These are phyloP conservation scores for Curvularia spicifera DNA, from an alignment of 2,329 filamentous ascomycete species.

Conservation along the genomic window DNA sequence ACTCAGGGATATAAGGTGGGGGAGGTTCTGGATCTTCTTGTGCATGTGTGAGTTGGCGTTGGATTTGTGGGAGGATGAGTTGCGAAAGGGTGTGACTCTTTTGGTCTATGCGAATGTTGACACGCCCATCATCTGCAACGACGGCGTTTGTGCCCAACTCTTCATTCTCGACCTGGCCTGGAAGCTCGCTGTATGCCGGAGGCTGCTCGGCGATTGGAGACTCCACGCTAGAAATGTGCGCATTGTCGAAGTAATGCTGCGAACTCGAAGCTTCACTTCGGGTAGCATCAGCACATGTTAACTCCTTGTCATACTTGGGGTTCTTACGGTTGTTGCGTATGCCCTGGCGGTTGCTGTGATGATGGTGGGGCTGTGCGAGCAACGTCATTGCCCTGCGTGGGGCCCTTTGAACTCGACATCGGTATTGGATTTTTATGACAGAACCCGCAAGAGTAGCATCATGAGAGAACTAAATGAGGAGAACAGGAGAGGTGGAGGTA, in stretches of 20 bases:
- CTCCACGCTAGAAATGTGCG: conserved; percentile 25
- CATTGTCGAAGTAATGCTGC: conserved; percentile 23
- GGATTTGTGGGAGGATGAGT: conserved; percentile 48
- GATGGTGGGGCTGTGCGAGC: conserved; percentile 26
- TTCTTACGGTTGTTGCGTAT: conserved; percentile 18
- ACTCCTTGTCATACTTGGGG: not conserved
- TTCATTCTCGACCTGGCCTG: conserved; percentile 50
- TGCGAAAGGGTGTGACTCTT: conserved; percentile 46
- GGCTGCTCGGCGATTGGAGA: conserved; percentile 29
- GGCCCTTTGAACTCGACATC: conserved; percentile 33
- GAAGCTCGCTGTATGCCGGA: conserved; percentile 51
- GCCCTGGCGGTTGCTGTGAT: conserved; percentile 22
- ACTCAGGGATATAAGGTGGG: conserved; percentile 75
- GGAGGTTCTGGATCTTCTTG: conserved; percentile 64
- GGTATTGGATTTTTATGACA: conserved; percentile 2
- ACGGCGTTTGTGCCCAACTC: conserved; percentile 56
- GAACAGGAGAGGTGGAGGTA: not conserved
- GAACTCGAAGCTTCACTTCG: conserved; percentile 22
- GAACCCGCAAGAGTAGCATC: conserved; percentile 7
- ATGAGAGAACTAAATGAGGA: conserved; percentile 1
- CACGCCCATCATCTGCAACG: conserved; percentile 48
- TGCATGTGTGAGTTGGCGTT: conserved; percentile 47
- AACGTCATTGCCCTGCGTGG: conserved; percentile 23
- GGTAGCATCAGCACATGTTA: conserved; percentile 16
- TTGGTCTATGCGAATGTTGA: conserved; percentile 52